These are phyloP conservation scores for Parathielavia appendiculata DNA, from an alignment of 495 filamentous ascomycete genomes.

Conservation along the genomic window DNA sequence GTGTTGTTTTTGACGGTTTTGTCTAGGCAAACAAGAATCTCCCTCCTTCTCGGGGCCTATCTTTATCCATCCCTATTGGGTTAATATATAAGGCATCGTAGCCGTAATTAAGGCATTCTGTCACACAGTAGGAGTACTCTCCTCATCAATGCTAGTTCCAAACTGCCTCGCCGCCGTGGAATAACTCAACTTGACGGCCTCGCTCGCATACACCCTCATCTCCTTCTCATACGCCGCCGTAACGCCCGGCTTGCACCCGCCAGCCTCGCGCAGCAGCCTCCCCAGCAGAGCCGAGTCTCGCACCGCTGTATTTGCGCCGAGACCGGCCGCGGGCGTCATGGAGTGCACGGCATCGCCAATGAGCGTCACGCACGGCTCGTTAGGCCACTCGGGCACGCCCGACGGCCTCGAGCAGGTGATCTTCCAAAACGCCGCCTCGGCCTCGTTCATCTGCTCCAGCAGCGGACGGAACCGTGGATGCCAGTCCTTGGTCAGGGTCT, in stretches of 20 bases:
- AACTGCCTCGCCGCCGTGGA: constrained; percentile 34
- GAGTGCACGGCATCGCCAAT: constrained; percentile 57
- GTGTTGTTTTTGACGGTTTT: too few species aligned
- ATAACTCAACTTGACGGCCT: constrained; percentile 46
- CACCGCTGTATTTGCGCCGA: constrained; percentile 56
- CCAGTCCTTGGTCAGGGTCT: constrained; percentile 45
- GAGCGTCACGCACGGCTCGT: constrained; percentile 51
- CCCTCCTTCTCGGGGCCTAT: too few species aligned
- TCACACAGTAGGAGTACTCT: constrained; percentile 17
- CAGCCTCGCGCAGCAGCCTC: constrained; percentile 40
- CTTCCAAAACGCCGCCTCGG: constrained; percentile 52
- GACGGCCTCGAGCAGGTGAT: constrained; percentile 50
- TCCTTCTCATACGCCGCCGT: constrained; percentile 50
- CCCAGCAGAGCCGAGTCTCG: constrained; percentile 48
- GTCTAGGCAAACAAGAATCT: too few species aligned
- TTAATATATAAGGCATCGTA: too few species aligned
- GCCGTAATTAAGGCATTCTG: too few species aligned
- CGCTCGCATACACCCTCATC: constrained; percentile 53
- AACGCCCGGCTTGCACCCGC: constrained; percentile 39
- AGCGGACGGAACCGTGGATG: constrained; percentile 46
- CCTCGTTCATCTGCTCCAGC: constrained; percentile 47
- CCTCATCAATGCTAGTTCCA: constrained; percentile 40
- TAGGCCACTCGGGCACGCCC: constrained; percentile 48
- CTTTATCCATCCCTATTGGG: too few species aligned
- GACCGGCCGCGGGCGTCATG: constrained; percentile 58